These are phyloP conservation scores for Acacia melanoxylon DNA, from an alignment of 306 rosid genomes.

Conservation along the genomic window DNA sequence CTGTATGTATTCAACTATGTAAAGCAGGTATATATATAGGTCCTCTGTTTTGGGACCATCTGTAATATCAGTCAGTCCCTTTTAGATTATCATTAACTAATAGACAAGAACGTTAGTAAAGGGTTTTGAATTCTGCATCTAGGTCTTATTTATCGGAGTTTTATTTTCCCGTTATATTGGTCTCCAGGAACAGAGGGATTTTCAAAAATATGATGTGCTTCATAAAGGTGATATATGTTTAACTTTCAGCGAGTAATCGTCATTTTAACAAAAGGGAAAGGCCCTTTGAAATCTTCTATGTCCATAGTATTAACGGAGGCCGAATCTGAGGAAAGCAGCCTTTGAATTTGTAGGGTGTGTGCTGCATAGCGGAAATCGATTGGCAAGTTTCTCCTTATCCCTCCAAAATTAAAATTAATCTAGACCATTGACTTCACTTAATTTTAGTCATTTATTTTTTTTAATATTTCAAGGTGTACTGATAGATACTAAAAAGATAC, in stretches of 20 bases:
- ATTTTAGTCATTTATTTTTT: no score
- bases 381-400: no score
- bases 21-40: conserved; percentile 26
- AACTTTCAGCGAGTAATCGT: background rate
- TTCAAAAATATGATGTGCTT: background rate
- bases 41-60: conserved; percentile 31
- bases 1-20: conserved; percentile 24
- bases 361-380: no score
- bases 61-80: conserved; percentile 10
- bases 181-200: background rate
- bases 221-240: background rate
- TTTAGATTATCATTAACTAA: conserved; percentile 1
- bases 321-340: background rate
- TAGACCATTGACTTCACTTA: no score
- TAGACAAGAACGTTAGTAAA: background rate
- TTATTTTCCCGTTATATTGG: background rate
- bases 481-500: no score
- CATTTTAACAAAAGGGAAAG: background rate
- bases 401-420: no score
- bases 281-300: background rate
- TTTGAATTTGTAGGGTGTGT: background rate
- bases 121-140: conserved; percentile 21
- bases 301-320: background rate
- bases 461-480: no score
- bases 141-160: background rate